phyloP scores from a whole-genome alignment of 495 filamentous ascomycete species.

The Amphirosellinia nigrospora region DNA sequence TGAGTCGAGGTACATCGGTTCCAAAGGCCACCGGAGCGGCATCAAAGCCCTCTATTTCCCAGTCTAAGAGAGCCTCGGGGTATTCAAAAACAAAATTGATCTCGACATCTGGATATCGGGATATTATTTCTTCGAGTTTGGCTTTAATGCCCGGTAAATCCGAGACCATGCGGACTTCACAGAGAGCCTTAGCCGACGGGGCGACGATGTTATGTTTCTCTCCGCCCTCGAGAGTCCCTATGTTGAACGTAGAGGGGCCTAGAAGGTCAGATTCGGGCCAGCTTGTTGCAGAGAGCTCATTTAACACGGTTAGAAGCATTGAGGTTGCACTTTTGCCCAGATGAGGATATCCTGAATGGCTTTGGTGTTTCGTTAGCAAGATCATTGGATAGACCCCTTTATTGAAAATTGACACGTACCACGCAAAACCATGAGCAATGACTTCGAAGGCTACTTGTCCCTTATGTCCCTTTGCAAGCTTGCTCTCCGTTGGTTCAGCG shows the following conservation, averaged over 20 bases:
- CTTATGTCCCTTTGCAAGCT: constrained; percentile 76
- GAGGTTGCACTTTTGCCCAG: constrained; percentile 72
- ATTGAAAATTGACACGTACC: constrained; percentile 17
- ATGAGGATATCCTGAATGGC: constrained; percentile 80
- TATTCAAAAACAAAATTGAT: constrained; percentile 61
- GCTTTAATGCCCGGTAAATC: constrained; percentile 58
- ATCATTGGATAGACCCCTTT: neutral
- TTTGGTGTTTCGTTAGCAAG: neutral
- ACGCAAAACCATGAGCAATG: constrained; percentile 65
- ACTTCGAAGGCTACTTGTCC: constrained; percentile 68
- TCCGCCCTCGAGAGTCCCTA: constrained; percentile 69
- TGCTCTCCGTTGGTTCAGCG: constrained; percentile 74
- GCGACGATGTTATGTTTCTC: constrained; percentile 77
- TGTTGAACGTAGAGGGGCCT: constrained; percentile 73
- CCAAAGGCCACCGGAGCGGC: constrained; percentile 73
- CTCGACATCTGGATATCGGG: constrained; percentile 55
- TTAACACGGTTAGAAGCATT: constrained; percentile 64
- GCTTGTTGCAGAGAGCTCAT: constrained; percentile 59
- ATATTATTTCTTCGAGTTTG: constrained; percentile 58
- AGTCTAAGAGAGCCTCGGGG: constrained; percentile 67
- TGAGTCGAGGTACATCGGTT: constrained; percentile 72
- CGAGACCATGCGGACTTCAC: constrained; percentile 70
- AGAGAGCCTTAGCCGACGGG: constrained; percentile 61
- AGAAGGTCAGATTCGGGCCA: constrained; percentile 69
- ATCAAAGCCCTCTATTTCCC: constrained; percentile 69